Percentiles rank a stretch among this genome's conserved stretches.
Conservation (phyloP, 305 asterid species). For the Solanum hybrid region DNA sequence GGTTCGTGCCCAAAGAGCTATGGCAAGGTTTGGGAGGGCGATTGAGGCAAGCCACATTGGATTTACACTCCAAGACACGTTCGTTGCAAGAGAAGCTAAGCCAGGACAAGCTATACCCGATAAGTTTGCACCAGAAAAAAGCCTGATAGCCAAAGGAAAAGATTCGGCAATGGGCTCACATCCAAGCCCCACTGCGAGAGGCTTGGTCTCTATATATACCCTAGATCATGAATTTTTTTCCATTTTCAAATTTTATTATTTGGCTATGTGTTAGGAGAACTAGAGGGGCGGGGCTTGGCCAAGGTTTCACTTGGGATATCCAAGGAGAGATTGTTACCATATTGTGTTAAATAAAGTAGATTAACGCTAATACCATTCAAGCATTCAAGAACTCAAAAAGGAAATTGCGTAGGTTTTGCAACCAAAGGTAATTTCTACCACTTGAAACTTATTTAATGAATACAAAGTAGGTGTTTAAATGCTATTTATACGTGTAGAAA, state of each 20-base stretch:
- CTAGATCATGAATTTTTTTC: neutral
- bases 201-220: neutral
- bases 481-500: neutral
- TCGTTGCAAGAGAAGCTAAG: neutral
- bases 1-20: neutral
- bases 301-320: neutral
- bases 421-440: neutral
- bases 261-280: neutral
- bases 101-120: neutral
- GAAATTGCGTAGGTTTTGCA: neutral
- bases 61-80: neutral
- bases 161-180: neutral
- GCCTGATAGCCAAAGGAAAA: neutral
- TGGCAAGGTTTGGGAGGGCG: neutral
- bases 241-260: neutral
- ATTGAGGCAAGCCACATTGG: neutral
- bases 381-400: neutral
- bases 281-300: neutral
- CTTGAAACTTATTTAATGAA: neutral
- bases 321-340: neutral
- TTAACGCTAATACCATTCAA: neutral
- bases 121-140: neutral
- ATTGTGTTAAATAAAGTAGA: neutral
- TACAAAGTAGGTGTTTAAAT: neutral
- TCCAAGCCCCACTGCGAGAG: neutral